These are phyloP conservation scores for Mycena citricolor DNA, from an alignment of 1,284 basidiomycete species.

Conservation along the genomic window DNA sequence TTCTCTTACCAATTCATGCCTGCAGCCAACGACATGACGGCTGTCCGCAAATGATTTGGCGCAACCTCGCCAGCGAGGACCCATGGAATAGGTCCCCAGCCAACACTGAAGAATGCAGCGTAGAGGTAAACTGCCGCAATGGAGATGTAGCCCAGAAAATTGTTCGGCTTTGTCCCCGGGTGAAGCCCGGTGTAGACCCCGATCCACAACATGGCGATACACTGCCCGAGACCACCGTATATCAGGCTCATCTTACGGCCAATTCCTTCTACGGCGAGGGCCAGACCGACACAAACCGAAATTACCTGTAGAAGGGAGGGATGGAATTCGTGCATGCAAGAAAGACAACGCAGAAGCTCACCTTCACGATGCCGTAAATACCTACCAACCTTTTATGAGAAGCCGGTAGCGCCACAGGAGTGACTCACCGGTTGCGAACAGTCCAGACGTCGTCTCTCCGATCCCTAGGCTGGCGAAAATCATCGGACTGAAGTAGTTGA, in stretches of 20 bases:
- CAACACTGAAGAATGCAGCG: conserved; percentile 45
- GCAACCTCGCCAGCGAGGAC: conserved; percentile 48
- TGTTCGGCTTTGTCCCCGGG: conserved; percentile 41
- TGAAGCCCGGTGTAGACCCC: conserved; percentile 46
- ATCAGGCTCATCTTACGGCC: conserved; percentile 49
- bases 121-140: conserved; percentile 50
- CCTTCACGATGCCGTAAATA: conserved; percentile 62
- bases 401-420: too few species aligned
- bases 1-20: too few species aligned
- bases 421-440: conserved; percentile 52
- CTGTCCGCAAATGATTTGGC: conserved; percentile 47
- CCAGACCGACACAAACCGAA: conserved; percentile 38
- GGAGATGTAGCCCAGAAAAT: too few species aligned
- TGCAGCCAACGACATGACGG: conserved; percentile 44
- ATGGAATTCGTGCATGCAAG: too few species aligned
- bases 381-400: too few species aligned
- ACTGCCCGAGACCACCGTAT: conserved; percentile 45
- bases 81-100: conserved; percentile 45
- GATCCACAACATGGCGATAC: conserved; percentile 50
- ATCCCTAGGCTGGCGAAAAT: conserved; percentile 58
- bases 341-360: too few species aligned
- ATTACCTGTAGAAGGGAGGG: too few species aligned
- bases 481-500: conserved; percentile 55
- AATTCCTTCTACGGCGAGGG: conserved; percentile 43
- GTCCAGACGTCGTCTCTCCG: conserved; percentile 45